These are phyloP conservation scores for Penicillium paxilli DNA, from an alignment of 495 filamentous ascomycete genomes.

Conservation along the genomic window DNA sequence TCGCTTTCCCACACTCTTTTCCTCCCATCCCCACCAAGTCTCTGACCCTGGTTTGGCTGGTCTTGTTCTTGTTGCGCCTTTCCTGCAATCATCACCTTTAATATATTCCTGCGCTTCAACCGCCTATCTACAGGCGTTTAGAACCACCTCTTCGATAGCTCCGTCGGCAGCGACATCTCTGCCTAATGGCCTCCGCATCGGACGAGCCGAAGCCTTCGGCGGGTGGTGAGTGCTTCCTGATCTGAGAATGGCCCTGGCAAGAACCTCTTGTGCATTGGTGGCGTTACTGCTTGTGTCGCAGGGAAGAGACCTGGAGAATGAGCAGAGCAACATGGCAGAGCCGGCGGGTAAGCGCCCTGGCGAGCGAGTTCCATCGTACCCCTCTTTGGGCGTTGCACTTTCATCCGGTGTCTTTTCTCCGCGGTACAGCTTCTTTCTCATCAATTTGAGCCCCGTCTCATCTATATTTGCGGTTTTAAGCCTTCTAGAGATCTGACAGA, in stretches of 20 bases:
- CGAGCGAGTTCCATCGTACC: background rate
- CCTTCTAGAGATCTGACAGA: conserved; percentile 8
- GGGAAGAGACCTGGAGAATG: background rate
- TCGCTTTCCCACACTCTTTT: background rate
- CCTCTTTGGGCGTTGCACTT: background rate
- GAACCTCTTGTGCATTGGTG: background rate
- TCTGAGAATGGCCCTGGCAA: background rate
- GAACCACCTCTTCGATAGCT: background rate
- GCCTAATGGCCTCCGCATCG: conserved; percentile 9
- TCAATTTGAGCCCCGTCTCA: background rate
- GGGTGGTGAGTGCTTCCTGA: conserved; percentile 11
- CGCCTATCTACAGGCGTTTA: background rate
- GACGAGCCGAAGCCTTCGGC: conserved; percentile 10
- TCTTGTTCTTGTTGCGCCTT: background rate
- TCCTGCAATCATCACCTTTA: background rate
- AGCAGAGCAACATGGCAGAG: conserved; percentile 1
- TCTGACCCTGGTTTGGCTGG: conserved; percentile 9
- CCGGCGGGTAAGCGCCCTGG: conserved; percentile 1
- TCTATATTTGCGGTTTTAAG: background rate
- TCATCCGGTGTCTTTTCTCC: background rate
- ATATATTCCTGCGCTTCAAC: background rate
- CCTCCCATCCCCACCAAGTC: background rate
- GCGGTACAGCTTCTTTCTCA: background rate
- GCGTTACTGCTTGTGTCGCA: conserved; percentile 1
- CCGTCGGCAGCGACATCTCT: conserved; percentile 2